Evolutionary conservation across 2,329 filamentous ascomycete genomes (phyloP), one percentile per base, ranked within the genome.

Genomic region (Onygena corvina): DNA sequence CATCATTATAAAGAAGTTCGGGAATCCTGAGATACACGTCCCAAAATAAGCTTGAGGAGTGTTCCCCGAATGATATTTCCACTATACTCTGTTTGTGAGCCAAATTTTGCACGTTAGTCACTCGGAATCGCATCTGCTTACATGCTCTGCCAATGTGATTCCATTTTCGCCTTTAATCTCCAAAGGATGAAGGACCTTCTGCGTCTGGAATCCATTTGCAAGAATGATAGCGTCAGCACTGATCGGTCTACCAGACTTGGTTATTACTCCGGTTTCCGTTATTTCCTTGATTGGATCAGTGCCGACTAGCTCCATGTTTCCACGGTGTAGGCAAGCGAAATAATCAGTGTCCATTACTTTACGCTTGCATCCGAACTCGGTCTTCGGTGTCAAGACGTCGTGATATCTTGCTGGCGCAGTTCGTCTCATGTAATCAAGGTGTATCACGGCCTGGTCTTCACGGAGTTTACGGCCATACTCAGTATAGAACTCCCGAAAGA

Each of bases 141-240:
- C 51, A 2, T 64, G 61, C 31, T 64, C 57, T 21, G 53, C 53
- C 12, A 66, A 49, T 6, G 49, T 56, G 21, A 56, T 25, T 11
- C 71, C 71, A 8, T 65, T 57, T 20, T 67, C 58, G 1, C 72
- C 73, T 2, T 58, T 53, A 30, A 76, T 73, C 29, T 73, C 61
- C 61, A 76, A 67, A 0, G 70, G 71, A 29, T 64, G 68, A 3
- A 76, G 55, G 49, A 71, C 66, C 46, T 68, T 68, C 46, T 70
- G 67, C 1, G 73, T 73, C 38, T 70, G 64, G 42, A 75, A 76
- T 0, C 73, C 72, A 25, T 67, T 73, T 0, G 73, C 73, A 2
- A 74, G 63, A 6, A 76, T 58, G 48, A 76, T 71, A 3, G 61
- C 69, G 57, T 73, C 70, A 0, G 69, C 70, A n/a, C 60, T 49